Conservation (phyloP, 139 green algal species). For the Coelastrella sp. region DNA sequence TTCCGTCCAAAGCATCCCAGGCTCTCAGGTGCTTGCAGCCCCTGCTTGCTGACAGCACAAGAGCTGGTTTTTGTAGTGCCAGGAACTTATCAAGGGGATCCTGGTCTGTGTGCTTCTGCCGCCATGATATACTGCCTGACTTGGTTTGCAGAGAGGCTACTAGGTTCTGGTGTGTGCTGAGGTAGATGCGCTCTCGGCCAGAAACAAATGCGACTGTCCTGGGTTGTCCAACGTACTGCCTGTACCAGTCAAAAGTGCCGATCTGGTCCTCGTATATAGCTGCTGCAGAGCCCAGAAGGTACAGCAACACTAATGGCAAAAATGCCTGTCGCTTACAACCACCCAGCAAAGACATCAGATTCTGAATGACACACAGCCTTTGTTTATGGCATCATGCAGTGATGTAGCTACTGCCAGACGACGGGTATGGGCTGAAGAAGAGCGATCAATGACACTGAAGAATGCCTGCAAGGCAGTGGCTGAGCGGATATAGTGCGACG, state of each 20-base stretch:
- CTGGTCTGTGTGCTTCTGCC: conserved; percentile 56
- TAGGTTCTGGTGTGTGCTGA: conserved; percentile 62
- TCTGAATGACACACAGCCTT: too few relatives aligned
- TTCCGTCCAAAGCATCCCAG: conserved; percentile 63
- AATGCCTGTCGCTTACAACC: too few relatives aligned
- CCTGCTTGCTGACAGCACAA: conserved; percentile 52
- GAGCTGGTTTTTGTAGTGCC: conserved; percentile 45
- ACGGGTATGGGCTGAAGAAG: too few relatives aligned
- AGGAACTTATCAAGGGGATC: conserved; percentile 13
- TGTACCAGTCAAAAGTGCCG: conserved; percentile 81
- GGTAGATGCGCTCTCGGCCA: conserved; percentile 55
- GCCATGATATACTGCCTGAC: conserved; percentile 76
- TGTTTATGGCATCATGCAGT: too few relatives aligned
- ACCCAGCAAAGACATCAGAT: too few relatives aligned
- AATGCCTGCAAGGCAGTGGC: too few relatives aligned
- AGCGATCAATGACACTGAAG: too few relatives aligned
- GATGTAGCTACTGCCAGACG: too few relatives aligned
- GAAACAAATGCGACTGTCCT: conserved; percentile 51
- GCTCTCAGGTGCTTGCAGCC: conserved; percentile 53
- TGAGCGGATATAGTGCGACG: neutral
- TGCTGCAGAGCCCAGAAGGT: neutral
- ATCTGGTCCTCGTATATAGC: conserved; percentile 80
- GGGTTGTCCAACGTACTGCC: conserved; percentile 71
- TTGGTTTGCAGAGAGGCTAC: conserved; percentile 69
- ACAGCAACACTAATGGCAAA: neutral